Evolutionary conservation across 805 yeast genomes (phyloP).

Genomic region (Yamadazyma ubonensis): DNA sequence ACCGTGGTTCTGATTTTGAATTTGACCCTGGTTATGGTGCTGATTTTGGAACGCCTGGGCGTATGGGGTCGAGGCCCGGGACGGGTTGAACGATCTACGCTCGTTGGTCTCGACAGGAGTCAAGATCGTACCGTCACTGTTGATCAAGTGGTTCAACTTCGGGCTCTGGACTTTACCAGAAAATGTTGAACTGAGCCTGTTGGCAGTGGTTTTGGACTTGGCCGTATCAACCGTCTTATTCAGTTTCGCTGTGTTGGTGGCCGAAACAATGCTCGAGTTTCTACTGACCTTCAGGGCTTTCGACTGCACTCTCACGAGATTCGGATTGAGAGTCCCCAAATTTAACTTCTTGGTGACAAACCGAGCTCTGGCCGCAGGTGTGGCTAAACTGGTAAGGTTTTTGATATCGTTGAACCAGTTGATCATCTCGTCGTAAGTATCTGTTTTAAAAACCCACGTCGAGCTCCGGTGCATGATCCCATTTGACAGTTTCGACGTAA

Average conservation of each 20-base stretch:
- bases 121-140: slow-evolving; percentile 45
- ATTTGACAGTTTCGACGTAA: slow-evolving; percentile 66
- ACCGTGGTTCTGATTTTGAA: background rate
- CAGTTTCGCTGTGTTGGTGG: slow-evolving; percentile 8
- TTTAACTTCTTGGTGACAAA: slow-evolving; percentile 27
- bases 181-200: slow-evolving; percentile 38
- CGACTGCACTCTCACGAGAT: slow-evolving; percentile 13
- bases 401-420: slow-evolving; percentile 82
- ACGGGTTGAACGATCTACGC: slow-evolving; percentile 1
- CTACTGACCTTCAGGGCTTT: slow-evolving; percentile 11
- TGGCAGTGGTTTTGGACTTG: slow-evolving; percentile 12
- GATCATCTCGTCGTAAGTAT: slow-evolving; percentile 73
- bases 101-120: slow-evolving; percentile 37
- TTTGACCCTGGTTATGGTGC: slow-evolving; percentile 8
- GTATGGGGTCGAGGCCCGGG: slow-evolving; percentile 6
- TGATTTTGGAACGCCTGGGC: slow-evolving; percentile 1
- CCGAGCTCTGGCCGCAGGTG: slow-evolving; percentile 58
- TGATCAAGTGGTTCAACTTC: slow-evolving; percentile 39
- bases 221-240: slow-evolving; percentile 11
- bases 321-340: slow-evolving; percentile 16
- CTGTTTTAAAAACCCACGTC: slow-evolving; percentile 94
- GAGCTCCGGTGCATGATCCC: slow-evolving; percentile 79
- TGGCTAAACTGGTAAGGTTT: slow-evolving; percentile 58
- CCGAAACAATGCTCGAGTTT: slow-evolving; percentile 13
- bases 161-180: slow-evolving; percentile 31